Conservation (phyloP, 2,329 filamentous ascomycete genomes). For the Aureobasidium sp. region DNA sequence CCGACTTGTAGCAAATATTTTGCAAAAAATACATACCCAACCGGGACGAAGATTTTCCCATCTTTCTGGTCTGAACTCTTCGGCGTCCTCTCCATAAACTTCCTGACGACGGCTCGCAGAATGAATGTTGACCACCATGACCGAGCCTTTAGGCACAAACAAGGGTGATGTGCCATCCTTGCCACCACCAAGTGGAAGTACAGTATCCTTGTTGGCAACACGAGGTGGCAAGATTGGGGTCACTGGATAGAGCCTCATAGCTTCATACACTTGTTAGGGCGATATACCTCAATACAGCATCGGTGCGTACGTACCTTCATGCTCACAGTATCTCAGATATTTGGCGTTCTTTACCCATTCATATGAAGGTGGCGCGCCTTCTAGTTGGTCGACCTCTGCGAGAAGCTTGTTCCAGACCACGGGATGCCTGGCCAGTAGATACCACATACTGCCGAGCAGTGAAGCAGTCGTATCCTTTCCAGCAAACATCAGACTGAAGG, state of each 20-base stretch:
- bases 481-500: constrained; percentile 42
- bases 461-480: constrained; percentile 46
- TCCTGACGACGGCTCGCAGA: constrained; percentile 31
- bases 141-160: constrained; percentile 25
- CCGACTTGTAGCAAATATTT: neutral
- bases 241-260: constrained; percentile 65
- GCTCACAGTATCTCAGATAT: constrained; percentile 50
- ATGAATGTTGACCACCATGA: constrained; percentile 27
- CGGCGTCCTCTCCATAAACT: constrained; percentile 33
- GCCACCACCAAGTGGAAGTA: constrained; percentile 57
- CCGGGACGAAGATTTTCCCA: constrained; percentile 20
- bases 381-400: constrained; percentile 19
- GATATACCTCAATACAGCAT: constrained; percentile 9
- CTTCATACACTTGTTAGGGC: constrained; percentile 57
- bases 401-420: constrained; percentile 19
- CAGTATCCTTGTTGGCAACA: constrained; percentile 61
- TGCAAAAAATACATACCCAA: neutral
- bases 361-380: constrained; percentile 34
- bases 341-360: constrained; percentile 20
- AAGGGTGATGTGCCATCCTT: constrained; percentile 49
- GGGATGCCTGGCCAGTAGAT: constrained; percentile 20
- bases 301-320: constrained; percentile 35
- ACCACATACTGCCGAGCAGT: constrained; percentile 35
- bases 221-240: constrained; percentile 59
- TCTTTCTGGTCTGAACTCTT: constrained; percentile 30